These are phyloP conservation scores for Citrus trifoliata DNA, from an alignment of 345 rosid genomes.

Conservation along the genomic window DNA sequence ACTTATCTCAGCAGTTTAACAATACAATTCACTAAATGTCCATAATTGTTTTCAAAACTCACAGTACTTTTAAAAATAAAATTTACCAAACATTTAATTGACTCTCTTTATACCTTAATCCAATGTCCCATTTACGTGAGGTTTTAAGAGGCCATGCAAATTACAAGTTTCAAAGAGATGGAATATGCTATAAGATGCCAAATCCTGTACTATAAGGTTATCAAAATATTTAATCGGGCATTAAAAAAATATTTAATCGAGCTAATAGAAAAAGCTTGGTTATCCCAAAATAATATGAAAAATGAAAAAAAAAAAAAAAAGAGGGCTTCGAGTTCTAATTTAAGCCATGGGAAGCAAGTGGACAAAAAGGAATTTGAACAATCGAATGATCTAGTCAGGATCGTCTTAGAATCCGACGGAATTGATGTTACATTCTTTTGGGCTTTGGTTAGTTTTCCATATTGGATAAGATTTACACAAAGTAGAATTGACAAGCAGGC, in stretches of 20 bases:
- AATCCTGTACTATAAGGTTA: not conserved
- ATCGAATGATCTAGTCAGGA: not conserved
- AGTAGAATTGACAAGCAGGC: not conserved
- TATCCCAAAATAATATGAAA: no score
- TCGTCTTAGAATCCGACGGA: not conserved
- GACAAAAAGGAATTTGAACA: not conserved
- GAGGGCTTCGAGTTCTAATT: not conserved
- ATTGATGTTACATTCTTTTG: not conserved
- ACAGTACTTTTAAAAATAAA: no score
- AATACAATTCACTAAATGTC: no score
- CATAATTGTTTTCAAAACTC: no score
- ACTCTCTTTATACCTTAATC: no score
- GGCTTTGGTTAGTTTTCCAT: not conserved
- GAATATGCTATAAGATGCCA: not conserved
- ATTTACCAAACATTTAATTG: no score
- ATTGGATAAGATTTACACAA: not conserved
- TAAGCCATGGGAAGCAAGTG: not conserved
- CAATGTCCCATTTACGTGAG: no score
- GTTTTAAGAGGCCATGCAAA: no score
- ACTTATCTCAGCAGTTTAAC: no score
- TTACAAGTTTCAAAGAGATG: not conserved
- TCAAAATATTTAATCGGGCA: not conserved
- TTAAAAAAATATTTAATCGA: not conserved
- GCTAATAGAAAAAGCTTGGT: no score
- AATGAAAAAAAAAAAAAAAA: no score